Evolutionary conservation across 1,139 yeast genomes (phyloP).

Genomic region (Scheffersomyces segobiensis): DNA sequence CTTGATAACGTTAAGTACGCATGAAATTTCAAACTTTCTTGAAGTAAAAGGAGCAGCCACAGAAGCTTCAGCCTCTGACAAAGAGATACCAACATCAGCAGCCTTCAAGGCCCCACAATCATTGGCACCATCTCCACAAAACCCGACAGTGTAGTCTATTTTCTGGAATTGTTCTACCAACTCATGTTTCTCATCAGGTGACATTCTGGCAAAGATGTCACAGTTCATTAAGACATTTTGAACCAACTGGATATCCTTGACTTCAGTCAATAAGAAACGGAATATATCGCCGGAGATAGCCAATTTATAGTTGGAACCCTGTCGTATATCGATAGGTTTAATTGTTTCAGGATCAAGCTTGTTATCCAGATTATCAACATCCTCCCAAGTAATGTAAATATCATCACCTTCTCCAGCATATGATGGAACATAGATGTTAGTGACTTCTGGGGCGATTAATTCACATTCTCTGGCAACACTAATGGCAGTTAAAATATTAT

Average conservation of each 20-base stretch:
- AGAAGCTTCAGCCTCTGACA: conserved; percentile 97
- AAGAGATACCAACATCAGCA: conserved; percentile 93
- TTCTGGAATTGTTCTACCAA: conserved; percentile 82
- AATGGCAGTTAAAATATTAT: conserved; percentile 88
- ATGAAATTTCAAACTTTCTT: conserved; percentile 82
- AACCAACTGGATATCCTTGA: conserved; percentile 38
- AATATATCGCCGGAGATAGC: conserved; percentile 95
- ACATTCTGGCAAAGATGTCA: conserved; percentile 91
- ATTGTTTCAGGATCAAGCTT: conserved; percentile 65
- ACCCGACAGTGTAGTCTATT: conserved; percentile 89
- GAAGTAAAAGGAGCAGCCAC: conserved; percentile 99
- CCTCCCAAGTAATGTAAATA: conserved; percentile 58
- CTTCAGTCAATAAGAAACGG: conserved; percentile 65
- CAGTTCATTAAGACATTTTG: conserved; percentile 71
- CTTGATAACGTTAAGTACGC: conserved; percentile 84
- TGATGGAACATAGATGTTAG: conserved; percentile 68
- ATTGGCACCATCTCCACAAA: conserved; percentile 97
- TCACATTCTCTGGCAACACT: conserved; percentile 89
- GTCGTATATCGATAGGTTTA: conserved; percentile 42
- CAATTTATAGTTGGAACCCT: conserved; percentile 50
- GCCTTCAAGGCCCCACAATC: conserved; percentile 98
- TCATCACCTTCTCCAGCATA: conserved; percentile 30
- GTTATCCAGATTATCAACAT: conserved; percentile 54
- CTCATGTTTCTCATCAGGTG: conserved; percentile 98
- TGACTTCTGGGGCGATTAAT: conserved; percentile 46